Evolutionary conservation across 2,329 filamentous ascomycete species (phyloP), one percentile per base, ranked within the genome.

Genomic region (Cordyceps javanica): DNA sequence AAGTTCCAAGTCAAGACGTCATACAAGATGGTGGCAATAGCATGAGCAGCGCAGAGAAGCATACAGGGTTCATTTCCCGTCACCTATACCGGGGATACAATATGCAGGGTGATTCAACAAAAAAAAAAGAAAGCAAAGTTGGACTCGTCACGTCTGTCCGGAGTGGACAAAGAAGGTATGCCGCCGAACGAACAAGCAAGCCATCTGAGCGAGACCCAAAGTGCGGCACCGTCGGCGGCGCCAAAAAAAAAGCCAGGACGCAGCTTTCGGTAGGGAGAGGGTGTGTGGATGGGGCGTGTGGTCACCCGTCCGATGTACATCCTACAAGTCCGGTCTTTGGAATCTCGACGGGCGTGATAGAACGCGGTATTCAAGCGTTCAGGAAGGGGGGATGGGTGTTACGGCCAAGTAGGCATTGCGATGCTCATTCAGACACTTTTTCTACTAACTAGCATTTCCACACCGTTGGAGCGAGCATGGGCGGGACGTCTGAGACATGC

Each of bases 241-340:
- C n/a, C n/a, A n/a, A n/a, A n/a, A n/a, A n/a, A n/a, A n/a, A 54
- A 54, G 51, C 51, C 39, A 54, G 34, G 51, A 44, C 19, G 38
- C 50, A 23, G 25, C 36, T n/a, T 42, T 42, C 26, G 52, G 26
- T 19, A 45, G 16, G 30, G n/a, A n/a, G n/a, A n/a, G n/a, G n/a
- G n/a, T n/a, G 41, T 48, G 42, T 46, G 53, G 39, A 39, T 21
- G 32, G 41, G 41, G 34, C 28, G 21, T 38, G 42, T 48, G 53
- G 51, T 54, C 51, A 54, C 51, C 51, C 51, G 51, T 34, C 28
- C 36, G 7, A 34, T 13, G 34, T 25, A 41, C 26, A 32, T 32
- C 34, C 21, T 5, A 38, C 14, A 30, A 53, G 19, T 19, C 19
- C 5, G 7, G n/a, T 7, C 23, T 41, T 25, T 16, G 19, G 21